Base-by-base conservation (phyloP, 768 basidiomycete genomes). In the Rhizopogon roseolus region DNA sequence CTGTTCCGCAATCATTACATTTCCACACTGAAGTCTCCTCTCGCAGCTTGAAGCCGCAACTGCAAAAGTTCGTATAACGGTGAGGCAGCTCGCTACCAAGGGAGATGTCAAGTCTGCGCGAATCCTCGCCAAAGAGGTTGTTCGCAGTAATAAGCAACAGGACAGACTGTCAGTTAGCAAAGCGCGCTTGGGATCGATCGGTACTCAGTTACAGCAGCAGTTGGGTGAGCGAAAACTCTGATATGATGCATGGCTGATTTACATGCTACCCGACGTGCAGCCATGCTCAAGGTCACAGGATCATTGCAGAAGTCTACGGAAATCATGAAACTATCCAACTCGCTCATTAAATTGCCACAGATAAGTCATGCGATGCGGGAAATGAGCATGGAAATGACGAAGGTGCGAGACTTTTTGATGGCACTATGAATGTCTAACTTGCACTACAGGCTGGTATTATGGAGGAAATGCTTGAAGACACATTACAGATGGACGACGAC, bases 301-400 rank as follows among this genome's bases (percentile, higher is more conserved):
- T 84, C 95, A 6, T 75, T 99, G 57, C 96, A 98, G 72, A 97
- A 94, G 71, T 97, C 94, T 6, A 94, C 96, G 1, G 95, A 98
- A 68, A 98, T 98, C 57, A 98, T 99, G 95, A 98, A 90, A 72
- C 78, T 95, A 40, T 95, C 94, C n/a, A 98, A 96, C 72, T 74
- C 87, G 27, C 79, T 98, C 44, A 76, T 98, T 59, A 94, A 86
- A 63, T 78, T 99, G 14, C 97, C 97, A 16, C 93, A 98, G 68
- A 83, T 98, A 45, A 89, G 87, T 70, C 86, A 84, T 57, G 81
- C 83, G 1, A 99, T 99, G 97, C 82, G 93, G 36, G 90, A 97
- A 64, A 95, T 99, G 93, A 93, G 89, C 62, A 93, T 95, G 88
- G 97, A 99, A 71, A 98, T 98, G 97, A 98, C 91, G 57, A 98